Evolutionary conservation across 1,284 basidiomycete species (phyloP).

Genomic region (Leccinum pachyderme): DNA sequence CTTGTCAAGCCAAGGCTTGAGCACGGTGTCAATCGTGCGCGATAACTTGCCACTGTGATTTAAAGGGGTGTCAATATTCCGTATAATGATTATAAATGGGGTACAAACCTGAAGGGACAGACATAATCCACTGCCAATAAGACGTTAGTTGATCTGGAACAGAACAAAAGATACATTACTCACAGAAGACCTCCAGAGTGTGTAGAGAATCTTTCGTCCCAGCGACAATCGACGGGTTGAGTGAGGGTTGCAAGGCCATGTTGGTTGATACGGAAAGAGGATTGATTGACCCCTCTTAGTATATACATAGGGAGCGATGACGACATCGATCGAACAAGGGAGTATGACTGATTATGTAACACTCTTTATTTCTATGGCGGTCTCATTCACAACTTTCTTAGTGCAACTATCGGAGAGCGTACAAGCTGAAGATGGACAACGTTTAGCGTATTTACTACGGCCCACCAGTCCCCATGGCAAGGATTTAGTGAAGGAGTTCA

Average conservation of each 20-base stretch:
- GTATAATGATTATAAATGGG: background rate
- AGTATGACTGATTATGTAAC: too few species aligned
- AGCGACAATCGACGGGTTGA: constrained; percentile 69
- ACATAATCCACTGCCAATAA: constrained; percentile 71
- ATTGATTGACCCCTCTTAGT: background rate
- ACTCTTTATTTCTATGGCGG: constrained; percentile 11
- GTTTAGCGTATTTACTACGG: constrained; percentile 68
- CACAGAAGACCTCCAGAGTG: constrained; percentile 81
- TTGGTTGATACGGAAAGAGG: background rate
- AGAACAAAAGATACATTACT: constrained; percentile 24
- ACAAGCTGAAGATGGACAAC: constrained; percentile 60
- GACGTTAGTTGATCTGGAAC: background rate
- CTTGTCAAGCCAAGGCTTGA: constrained; percentile 56
- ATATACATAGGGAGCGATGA: background rate
- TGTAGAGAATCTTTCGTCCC: constrained; percentile 71
- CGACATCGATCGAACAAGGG: background rate
- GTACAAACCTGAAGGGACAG: constrained; percentile 74
- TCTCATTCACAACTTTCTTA: constrained; percentile 56
- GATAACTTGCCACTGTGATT: constrained; percentile 57
- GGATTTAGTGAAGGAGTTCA: constrained; percentile 67
- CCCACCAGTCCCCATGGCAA: constrained; percentile 74
- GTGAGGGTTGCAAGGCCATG: constrained; percentile 84
- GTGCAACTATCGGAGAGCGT: constrained; percentile 61
- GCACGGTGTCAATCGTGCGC: constrained; percentile 54
- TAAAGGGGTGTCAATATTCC: background rate